Evolutionary conservation across 441 rosid species (phyloP), one percentile per base, ranked within the genome.

Genomic region (Erodium texanum): DNA sequence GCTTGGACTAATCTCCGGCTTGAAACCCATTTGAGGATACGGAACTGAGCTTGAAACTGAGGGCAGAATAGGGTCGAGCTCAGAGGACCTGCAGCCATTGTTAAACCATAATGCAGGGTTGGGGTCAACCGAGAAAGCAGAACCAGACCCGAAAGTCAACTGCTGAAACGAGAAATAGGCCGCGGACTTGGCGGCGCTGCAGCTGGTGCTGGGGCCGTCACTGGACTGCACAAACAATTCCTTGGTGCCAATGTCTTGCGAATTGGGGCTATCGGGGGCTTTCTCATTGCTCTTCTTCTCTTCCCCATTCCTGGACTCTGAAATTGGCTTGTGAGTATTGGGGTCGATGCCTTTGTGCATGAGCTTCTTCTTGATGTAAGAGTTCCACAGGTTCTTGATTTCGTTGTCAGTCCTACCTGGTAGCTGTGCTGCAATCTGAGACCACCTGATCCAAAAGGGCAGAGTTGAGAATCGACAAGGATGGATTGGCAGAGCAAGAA

Each of bases 331-430:
- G 75, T 90, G 96, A 69, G 94, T 86, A 76, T 74, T 83, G 45
- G 94, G 96, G 24, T 90, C 94, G 79, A 90, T 85, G 45, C 94
- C 96, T 72, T 75, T 81, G 71, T 83, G 84, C 74, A 76, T 86
- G 29, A 90, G 83, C 80, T 86, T 90, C 92, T 88, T 90, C 78
- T 90, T 88, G 58, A 90, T 84, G 68, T 86, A 74, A 41, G 96
- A 90, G 73, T 90, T 90, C 96, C 94, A 88, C 22, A 85, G 76
- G 74, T 90, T 90, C 80, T 90, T 90, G 43, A 90, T 88, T 80
- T 90, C 94, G 66, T 90, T 86, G 62, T 90, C 93, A 0, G 96
- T 90, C 71, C 93, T 75, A 59, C 96, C 96, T 0, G 92, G 94
- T 8, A 90, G 77, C 73, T 82, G 83, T 19, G 88, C 79, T 50